These are phyloP conservation scores for Carallia brachiata DNA, from an alignment of 345 rosid genomes.

Conservation along the genomic window DNA sequence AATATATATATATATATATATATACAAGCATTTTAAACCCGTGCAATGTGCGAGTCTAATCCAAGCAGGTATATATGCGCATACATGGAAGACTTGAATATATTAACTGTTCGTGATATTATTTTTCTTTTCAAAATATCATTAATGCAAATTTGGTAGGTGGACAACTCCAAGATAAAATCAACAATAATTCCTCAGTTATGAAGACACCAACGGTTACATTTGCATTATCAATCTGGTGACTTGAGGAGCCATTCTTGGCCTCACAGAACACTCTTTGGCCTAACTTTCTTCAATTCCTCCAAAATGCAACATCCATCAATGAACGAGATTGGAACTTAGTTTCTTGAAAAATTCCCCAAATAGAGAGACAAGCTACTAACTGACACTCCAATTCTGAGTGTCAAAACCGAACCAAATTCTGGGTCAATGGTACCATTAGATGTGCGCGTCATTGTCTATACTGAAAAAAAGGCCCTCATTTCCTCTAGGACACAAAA, in stretches of 20 bases:
- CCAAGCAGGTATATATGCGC: too few species aligned
- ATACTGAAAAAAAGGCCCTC: slow-evolving; percentile 11
- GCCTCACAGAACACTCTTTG: slow-evolving; percentile 47
- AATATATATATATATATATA: too few species aligned
- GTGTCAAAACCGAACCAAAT: slow-evolving; percentile 21
- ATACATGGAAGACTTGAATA: too few species aligned
- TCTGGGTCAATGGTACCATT: slow-evolving; percentile 36
- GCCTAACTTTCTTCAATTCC: slow-evolving; percentile 19
- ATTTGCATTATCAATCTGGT: slow-evolving; percentile 27
- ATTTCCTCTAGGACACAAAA: slow-evolving; percentile 52
- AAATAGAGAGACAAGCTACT: slow-evolving; percentile 14
- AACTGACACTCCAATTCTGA: slow-evolving; percentile 27
- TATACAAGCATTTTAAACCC: too few species aligned
- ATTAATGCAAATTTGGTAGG: too few species aligned
- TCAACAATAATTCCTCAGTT: slow-evolving; percentile 3
- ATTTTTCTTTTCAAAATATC: too few species aligned
- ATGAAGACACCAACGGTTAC: slow-evolving; percentile 44
- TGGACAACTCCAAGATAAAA: too few species aligned
- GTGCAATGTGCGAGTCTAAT: too few species aligned
- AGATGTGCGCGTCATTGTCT: slow-evolving; percentile 16
- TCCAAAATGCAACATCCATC: slow-evolving; percentile 27
- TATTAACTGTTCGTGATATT: too few species aligned
- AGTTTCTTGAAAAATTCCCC: slow-evolving; percentile 6
- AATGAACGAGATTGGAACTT: slow-evolving; percentile 37
- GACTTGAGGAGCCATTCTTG: slow-evolving; percentile 14